A percentile compares a stretch with the other conserved stretches of the same genome.
These are phyloP conservation scores for Zalaria sp. DNA, from an alignment of 2,329 filamentous ascomycete genomes.

Conservation along the genomic window DNA sequence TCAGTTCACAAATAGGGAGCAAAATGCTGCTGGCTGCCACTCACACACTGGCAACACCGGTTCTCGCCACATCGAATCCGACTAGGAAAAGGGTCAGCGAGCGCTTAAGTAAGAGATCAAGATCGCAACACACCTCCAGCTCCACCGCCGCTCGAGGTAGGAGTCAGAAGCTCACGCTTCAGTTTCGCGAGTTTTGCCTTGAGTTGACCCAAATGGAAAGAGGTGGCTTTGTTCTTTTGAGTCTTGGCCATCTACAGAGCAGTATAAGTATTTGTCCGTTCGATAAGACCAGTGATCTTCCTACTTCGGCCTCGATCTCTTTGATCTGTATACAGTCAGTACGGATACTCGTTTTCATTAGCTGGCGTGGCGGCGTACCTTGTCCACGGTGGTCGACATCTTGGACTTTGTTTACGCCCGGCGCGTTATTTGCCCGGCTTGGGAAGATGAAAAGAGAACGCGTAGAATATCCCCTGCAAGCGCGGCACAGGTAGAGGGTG, in stretches of 20 bases:
- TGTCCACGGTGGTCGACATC: constrained; percentile 96
- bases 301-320: constrained; percentile 86
- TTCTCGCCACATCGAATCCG: constrained; percentile 95
- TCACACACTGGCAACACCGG: constrained; percentile 82
- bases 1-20: not conserved
- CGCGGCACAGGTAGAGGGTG: no score
- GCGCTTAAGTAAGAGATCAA: not conserved
- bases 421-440: no score
- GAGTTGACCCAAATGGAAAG: constrained; percentile 82
- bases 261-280: constrained; percentile 12
- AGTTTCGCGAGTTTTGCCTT: constrained; percentile 98
- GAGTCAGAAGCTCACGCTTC: constrained; percentile 88
- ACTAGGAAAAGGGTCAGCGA: constrained; percentile 23
- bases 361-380: constrained; percentile 39
- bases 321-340: constrained; percentile 56
- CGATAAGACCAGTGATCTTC: constrained; percentile 17
- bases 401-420: constrained; percentile 22
- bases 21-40: constrained; percentile 12
- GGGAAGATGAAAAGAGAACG: no score
- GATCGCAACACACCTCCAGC: constrained; percentile 45
- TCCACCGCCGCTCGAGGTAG: constrained; percentile 63
- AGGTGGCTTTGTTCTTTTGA: constrained; percentile 94
- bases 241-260: constrained; percentile 70
- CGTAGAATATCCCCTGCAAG: no score
- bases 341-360: constrained; percentile 19